phyloP scores from a whole-genome alignment of 169 alveolate genomes.

The Plasmodium billcollinsi region DNA sequence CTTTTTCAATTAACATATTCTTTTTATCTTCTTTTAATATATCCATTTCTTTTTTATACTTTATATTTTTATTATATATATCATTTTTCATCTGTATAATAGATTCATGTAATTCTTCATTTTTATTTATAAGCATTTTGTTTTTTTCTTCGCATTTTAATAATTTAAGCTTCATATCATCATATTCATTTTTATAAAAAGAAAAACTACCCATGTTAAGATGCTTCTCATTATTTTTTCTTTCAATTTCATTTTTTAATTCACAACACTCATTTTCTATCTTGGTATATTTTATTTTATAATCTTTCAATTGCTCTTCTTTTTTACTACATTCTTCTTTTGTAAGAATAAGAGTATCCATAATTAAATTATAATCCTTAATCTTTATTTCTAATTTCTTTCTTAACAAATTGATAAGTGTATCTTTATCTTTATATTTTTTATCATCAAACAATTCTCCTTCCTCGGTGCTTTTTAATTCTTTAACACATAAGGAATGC shows the following conservation, averaged over 20 bases:
- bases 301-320: constrained; percentile 19
- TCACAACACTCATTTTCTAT: constrained; percentile 21
- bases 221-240: constrained; percentile 9
- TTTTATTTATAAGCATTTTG: constrained; percentile 13
- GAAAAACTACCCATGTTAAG: constrained; percentile 11
- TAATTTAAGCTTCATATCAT: constrained; percentile 36
- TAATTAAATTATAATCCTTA: constrained; percentile 53
- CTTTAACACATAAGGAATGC: constrained; percentile 45
- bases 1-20: constrained; percentile 7
- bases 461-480: constrained; percentile 41
- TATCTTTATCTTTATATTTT: constrained; percentile 34
- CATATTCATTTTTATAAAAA: constrained; percentile 45
- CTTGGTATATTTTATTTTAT: constrained; percentile 22
- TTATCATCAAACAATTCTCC: constrained; percentile 17
- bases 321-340: constrained; percentile 52
- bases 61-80: constrained; percentile 6
- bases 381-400: constrained; percentile 30
- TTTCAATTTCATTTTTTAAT: constrained; percentile 44
- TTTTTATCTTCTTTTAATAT: constrained; percentile 14
- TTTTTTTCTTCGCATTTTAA: constrained; percentile 33
- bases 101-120: constrained; percentile 17
- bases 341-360: constrained; percentile 47
- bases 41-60: constrained; percentile 22
- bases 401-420: constrained; percentile 31
- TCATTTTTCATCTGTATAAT: constrained; percentile 11